Base-by-base conservation (phyloP, 2,329 filamentous ascomycete genomes). In the Microcera coccophila region DNA sequence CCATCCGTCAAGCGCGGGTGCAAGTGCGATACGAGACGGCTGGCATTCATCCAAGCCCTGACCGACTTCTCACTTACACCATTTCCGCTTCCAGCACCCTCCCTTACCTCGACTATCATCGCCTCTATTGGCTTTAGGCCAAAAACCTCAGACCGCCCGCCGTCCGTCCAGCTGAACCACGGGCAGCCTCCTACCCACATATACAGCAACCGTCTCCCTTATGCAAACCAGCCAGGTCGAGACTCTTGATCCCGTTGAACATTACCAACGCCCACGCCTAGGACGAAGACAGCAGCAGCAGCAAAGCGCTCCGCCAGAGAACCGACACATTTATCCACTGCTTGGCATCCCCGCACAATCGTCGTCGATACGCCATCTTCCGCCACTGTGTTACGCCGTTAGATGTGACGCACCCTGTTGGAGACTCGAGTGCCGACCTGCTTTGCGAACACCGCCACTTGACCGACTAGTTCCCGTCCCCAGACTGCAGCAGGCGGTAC, bases 301-400 rank as follows among this genome's bases (percentile, higher is more conserved):
- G 12, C n/a, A n/a, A n/a, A n/a, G n/a, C n/a, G n/a, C n/a, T n/a
- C n/a, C 24, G 14, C 14, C 24, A 28, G 9, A 28, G 24, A 9
- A 14, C 24, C 24, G 31, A 9, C 9, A 16, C 33, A 12, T 15
- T 19, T 35, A 20, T 20, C 20, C 33, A 35, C 33, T 35, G 33
- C 16, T 17, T 12, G 9, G 15, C 33, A 7, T 32, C 29, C 15
- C 15, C 12, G 29, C 29, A 15, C 15, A 16, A 9, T 35, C 33
- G 8, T 35, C 33, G 4, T 8, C 16, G 15, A 32, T 8, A 16
- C 33, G 33, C 33, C 33, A 19, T 35, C 33, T 8, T 35, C 33
- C 33, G 33, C 33, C 33, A 35, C 33, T 9, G 33, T 35, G 33
- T 19, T 35, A 35, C 33, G 29, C 29, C 29, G 29, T 32, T 32